Conservation (phyloP, 768 basidiomycete genomes). For the Galerina sulciceps region DNA sequence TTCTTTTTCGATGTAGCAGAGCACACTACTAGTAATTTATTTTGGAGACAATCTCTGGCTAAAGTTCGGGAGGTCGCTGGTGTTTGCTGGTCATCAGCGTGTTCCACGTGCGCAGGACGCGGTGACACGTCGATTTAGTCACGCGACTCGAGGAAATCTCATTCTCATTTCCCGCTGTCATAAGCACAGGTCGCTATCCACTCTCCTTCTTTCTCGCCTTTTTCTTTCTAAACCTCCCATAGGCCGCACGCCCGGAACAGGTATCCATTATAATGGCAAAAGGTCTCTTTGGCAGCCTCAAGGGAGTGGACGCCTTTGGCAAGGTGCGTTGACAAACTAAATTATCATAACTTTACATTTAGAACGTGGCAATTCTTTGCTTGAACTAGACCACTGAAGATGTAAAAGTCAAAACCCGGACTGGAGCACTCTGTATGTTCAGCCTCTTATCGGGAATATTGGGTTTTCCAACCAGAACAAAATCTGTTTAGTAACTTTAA, state of each 20-base stretch:
- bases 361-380: conserved; percentile 21
- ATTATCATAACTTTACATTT: conserved; percentile 11
- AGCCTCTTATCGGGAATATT: neutral
- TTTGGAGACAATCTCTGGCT: conserved; percentile 19
- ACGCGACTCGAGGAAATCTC: conserved; percentile 26
- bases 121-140: conserved; percentile 44
- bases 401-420: conserved; percentile 98
- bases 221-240: conserved; percentile 22
- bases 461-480: conserved; percentile 3
- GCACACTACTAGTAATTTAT: conserved; percentile 13
- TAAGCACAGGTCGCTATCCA: conserved; percentile 10
- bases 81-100: conserved; percentile 2
- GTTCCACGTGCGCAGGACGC: conserved; percentile 30
- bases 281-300: conserved; percentile 75
- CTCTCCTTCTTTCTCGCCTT: conserved; percentile 25
- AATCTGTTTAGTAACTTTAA: conserved; percentile 74
- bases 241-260: conserved; percentile 38
- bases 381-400: conserved; percentile 89
- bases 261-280: conserved; percentile 67
- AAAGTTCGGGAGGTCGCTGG: conserved; percentile 27
- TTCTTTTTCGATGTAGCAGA: conserved; percentile 12
- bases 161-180: too few relatives aligned
- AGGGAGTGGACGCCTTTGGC: conserved; percentile 98
- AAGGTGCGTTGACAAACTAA: conserved; percentile 63
- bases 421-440: conserved; percentile 83